A percentile compares a stretch with the other conserved stretches of the same genome.
Conservation (phyloP, 257 asterid species). For the Plectranthus barbatus region DNA sequence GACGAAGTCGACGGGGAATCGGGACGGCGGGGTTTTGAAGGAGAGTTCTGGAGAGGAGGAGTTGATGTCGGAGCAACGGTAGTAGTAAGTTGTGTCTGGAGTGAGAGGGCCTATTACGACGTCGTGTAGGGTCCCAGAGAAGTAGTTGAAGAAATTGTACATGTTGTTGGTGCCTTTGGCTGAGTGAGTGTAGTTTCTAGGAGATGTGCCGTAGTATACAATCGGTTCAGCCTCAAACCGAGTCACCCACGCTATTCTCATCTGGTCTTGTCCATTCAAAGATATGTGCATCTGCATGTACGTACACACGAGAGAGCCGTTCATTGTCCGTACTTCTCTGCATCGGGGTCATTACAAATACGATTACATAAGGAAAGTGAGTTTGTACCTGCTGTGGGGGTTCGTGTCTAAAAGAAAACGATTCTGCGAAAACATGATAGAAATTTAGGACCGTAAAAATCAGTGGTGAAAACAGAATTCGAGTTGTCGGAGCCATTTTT, state of each 20-base stretch:
- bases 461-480: background rate
- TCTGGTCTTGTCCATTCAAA: conserved; percentile 35
- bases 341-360: no score
- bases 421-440: background rate
- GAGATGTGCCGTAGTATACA: conserved; percentile 48
- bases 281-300: conserved; percentile 51
- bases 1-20: conserved; percentile 51
- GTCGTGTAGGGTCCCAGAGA: conserved; percentile 49
- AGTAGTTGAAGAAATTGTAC: conserved; percentile 32
- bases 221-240: conserved; percentile 25
- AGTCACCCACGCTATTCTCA: conserved; percentile 61
- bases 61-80: conserved; percentile 30
- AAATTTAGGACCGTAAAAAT: background rate
- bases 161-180: conserved; percentile 28
- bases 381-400: conserved; percentile 18
- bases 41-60: conserved; percentile 27
- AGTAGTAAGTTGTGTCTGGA: conserved; percentile 47
- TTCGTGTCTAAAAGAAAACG: background rate
- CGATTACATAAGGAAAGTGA: no score
- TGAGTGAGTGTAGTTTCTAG: conserved; percentile 29
- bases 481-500: background rate
- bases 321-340: no score
- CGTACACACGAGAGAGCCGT: background rate
- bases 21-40: conserved; percentile 55
- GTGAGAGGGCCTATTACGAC: conserved; percentile 62